phyloP scores from a whole-genome alignment of 768 basidiomycete genomes.

The Mycena vulgaris region DNA sequence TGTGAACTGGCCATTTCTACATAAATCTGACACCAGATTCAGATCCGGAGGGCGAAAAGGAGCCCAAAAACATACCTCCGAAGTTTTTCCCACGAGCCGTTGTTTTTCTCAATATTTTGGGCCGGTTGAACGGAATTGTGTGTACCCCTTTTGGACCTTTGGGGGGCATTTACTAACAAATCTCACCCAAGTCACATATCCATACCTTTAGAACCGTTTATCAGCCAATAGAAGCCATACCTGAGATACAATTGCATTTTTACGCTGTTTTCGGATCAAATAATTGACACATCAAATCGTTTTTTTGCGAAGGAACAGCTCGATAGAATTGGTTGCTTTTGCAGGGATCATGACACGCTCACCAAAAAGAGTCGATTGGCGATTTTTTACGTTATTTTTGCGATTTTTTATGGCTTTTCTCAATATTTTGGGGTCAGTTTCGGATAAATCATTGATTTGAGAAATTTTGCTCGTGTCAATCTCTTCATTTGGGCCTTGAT shows the following conservation, averaged over 20 bases:
- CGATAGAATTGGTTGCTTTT: neutral
- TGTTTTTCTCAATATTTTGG: slow-evolving; percentile 13
- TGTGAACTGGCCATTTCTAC: neutral
- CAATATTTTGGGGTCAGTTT: slow-evolving; percentile 36
- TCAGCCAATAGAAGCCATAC: no score
- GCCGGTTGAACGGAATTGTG: slow-evolving; percentile 7
- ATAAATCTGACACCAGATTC: neutral
- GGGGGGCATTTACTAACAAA: neutral
- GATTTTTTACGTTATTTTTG: slow-evolving; percentile 43
- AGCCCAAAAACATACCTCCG: slow-evolving; percentile 8
- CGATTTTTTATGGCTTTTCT: slow-evolving; percentile 36
- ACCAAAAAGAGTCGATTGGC: slow-evolving; percentile 40
- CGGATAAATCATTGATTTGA: neutral
- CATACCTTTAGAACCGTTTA: no score
- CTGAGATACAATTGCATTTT: neutral
- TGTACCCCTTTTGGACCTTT: slow-evolving; percentile 5
- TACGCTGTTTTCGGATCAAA: neutral
- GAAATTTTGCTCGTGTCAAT: slow-evolving; percentile 9
- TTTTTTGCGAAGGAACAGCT: neutral
- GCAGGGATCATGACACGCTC: slow-evolving; percentile 23
- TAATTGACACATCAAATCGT: neutral
- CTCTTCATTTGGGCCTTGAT: slow-evolving; percentile 10
- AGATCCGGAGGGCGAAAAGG: neutral
- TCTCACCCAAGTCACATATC: no score
- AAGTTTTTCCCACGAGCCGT: slow-evolving; percentile 15